Evolutionary conservation across 2,329 filamentous ascomycete genomes (phyloP).

Genomic region (Cladorrhinum sp.): DNA sequence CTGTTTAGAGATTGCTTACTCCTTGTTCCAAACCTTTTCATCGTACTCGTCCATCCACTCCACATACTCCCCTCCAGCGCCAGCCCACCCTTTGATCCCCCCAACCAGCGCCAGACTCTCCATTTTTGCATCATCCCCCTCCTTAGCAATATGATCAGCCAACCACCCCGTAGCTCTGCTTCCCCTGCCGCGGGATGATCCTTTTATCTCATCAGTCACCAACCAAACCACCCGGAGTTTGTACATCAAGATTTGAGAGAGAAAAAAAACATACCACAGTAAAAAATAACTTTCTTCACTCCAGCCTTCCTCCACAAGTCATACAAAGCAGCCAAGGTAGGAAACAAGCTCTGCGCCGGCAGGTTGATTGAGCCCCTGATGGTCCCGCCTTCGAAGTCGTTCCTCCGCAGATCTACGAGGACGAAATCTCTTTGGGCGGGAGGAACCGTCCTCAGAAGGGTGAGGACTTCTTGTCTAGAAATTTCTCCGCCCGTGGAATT

Average conservation of each 20-base stretch:
- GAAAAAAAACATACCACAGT: conserved; percentile 40
- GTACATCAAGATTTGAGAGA: no score
- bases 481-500: conserved; percentile 20
- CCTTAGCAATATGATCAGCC: conserved; percentile 46
- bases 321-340: conserved; percentile 42
- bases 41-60: conserved; percentile 48
- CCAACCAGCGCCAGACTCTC: conserved; percentile 48
- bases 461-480: conserved; percentile 21
- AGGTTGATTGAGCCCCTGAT: conserved; percentile 53
- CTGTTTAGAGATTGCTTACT: no score
- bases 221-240: neutral
- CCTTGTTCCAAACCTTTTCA: conserved; percentile 32
- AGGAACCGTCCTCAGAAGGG: conserved; percentile 17
- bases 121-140: conserved; percentile 37
- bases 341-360: conserved; percentile 46
- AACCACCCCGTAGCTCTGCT: conserved; percentile 55
- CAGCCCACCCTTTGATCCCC: conserved; percentile 55
- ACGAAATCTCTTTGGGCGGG: conserved; percentile 29
- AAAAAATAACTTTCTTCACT: conserved; percentile 43
- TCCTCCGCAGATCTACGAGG: conserved; percentile 42
- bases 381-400: conserved; percentile 51
- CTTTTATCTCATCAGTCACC: conserved; percentile 25
- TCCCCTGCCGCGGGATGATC: conserved; percentile 53
- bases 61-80: conserved; percentile 45
- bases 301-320: conserved; percentile 41